Evolutionary conservation across 805 yeast species (phyloP), one percentile per base, ranked within the genome.

Genomic region (Yarrowia bubula): DNA sequence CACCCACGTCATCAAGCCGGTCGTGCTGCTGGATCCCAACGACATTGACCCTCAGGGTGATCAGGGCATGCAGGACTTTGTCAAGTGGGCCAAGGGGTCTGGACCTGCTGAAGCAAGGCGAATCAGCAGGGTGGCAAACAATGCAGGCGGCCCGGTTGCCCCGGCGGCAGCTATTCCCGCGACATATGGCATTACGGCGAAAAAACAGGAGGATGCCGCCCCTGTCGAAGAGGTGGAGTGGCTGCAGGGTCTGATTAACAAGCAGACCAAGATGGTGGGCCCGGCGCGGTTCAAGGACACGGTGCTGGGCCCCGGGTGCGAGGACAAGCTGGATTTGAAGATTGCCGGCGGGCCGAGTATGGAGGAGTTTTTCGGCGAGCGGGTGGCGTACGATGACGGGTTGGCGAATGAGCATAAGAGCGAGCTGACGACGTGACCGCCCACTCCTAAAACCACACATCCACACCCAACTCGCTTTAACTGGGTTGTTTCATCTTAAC

Each of bases 1-100:
- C 66, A 74, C 84, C 22, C 88, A 87, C 14, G 75, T 88, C 47
- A 75, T 91, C 15, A 83, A 84, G 47, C 92, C 93, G 0, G 79
- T 81, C 4, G 81, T 80, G 51, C 60, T 76, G 9, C 72, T 87
- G 38, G 90, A 86, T 67, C 80, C 85, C 0, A 82, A 76, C 69
- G 89, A 85, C 67, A 77, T 80, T 2, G 78, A 80, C 53, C 76
- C 78, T 4, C 73, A 78, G 1, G 80, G 82, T 22, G 77, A 77
- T 63, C 74, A 68, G 33, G 89, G 88, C 2, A 78, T 84, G 44
- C 76, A 77, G 41, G 78, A 78, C 35, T 83, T 86, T 68, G 77
- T 83, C 66, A 76, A 77, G n/a, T 87, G 90, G 90, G 79, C 83
- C 44, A 78, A 79, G 43, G 78, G 83, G 17, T 79, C 77, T 1